A percentile compares a stretch with the other conserved stretches of the same genome.
Conservation (phyloP, 2,329 filamentous ascomycete genomes). For the Cladophialophora chaetospira region DNA sequence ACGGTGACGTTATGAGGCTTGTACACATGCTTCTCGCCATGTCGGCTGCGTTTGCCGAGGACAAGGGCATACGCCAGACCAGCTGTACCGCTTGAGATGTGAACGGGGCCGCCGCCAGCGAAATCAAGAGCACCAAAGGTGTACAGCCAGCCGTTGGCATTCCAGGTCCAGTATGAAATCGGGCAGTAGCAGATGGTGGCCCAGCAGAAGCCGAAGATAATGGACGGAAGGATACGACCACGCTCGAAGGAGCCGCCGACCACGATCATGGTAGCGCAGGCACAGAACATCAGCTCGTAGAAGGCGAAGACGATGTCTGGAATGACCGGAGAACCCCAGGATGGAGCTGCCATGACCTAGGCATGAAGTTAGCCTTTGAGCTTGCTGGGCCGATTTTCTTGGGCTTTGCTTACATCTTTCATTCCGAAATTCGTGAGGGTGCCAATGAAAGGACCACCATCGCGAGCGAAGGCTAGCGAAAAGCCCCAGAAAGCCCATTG, state of each 20-base stretch:
- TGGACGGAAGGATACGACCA: slow-evolving; percentile 64
- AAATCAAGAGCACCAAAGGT: slow-evolving; percentile 71
- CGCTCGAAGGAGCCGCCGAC: slow-evolving; percentile 65
- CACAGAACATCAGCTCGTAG: slow-evolving; percentile 66
- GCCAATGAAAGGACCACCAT: slow-evolving; percentile 64
- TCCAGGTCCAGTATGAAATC: slow-evolving; percentile 78
- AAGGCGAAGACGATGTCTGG: slow-evolving; percentile 68
- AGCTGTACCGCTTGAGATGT: slow-evolving; percentile 71
- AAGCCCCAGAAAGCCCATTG: slow-evolving; percentile 68
- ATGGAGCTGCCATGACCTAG: slow-evolving; percentile 54
- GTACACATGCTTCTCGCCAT: slow-evolving; percentile 53
- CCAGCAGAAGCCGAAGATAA: slow-evolving; percentile 73
- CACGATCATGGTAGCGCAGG: slow-evolving; percentile 60
- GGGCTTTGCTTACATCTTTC: slow-evolving; percentile 65
- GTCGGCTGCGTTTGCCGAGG: slow-evolving; percentile 67
- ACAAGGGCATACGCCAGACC: slow-evolving; percentile 74
- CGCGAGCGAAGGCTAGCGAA: slow-evolving; percentile 62
- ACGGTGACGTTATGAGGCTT: slow-evolving; percentile 72
- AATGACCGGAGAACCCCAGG: slow-evolving; percentile 57
- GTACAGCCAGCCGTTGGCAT: slow-evolving; percentile 70
- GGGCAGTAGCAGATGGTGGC: slow-evolving; percentile 68
- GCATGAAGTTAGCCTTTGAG: neutral
- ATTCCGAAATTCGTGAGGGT: slow-evolving; percentile 63
- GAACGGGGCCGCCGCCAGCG: slow-evolving; percentile 73
- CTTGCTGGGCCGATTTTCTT: slow-evolving; percentile 42